Conservation (phyloP, 352 stramenopile species). For the Lagenidium giganteum region DNA sequence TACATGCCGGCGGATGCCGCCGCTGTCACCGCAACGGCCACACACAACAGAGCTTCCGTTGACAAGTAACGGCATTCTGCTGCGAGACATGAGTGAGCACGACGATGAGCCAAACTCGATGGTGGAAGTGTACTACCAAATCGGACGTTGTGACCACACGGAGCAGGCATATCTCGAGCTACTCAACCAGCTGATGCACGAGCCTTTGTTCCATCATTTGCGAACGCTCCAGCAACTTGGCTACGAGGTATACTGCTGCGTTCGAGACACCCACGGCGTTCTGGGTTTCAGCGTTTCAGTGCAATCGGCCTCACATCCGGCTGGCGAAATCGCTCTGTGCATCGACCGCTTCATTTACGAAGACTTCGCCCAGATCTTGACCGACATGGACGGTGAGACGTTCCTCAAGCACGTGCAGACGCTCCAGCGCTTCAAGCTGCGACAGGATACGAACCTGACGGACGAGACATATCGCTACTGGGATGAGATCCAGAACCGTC, state of each 20-base stretch:
- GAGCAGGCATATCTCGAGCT: slow-evolving; percentile 64
- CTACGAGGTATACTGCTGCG: slow-evolving; percentile 74
- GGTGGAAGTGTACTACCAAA: slow-evolving; percentile 83
- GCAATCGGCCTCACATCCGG: slow-evolving; percentile 58
- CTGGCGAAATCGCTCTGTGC: slow-evolving; percentile 45
- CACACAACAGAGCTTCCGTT: slow-evolving; percentile 44
- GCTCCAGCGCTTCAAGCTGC: slow-evolving; percentile 35
- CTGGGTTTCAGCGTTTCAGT: slow-evolving; percentile 67
- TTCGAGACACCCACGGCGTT: slow-evolving; percentile 71
- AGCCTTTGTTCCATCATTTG: slow-evolving; percentile 79
- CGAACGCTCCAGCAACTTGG: slow-evolving; percentile 80
- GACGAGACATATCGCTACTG: slow-evolving; percentile 67
- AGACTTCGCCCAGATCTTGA: slow-evolving; percentile 30
- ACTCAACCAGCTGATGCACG: slow-evolving; percentile 70
- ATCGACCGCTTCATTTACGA: slow-evolving; percentile 61
- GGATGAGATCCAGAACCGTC: slow-evolving; percentile 63
- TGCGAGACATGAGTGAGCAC: slow-evolving; percentile 60
- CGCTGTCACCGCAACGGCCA: slow-evolving; percentile 22
- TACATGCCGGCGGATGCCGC: slow-evolving; percentile 12
- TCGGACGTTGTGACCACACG: slow-evolving; percentile 40
- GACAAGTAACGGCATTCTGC: slow-evolving; percentile 50
- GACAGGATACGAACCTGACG: slow-evolving; percentile 39
- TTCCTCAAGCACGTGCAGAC: slow-evolving; percentile 48
- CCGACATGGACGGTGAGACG: slow-evolving; percentile 13
- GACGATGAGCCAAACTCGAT: slow-evolving; percentile 71